phyloP scores from a whole-genome alignment of 2,329 filamentous ascomycete genomes.

The Colletotrichum melonis region DNA sequence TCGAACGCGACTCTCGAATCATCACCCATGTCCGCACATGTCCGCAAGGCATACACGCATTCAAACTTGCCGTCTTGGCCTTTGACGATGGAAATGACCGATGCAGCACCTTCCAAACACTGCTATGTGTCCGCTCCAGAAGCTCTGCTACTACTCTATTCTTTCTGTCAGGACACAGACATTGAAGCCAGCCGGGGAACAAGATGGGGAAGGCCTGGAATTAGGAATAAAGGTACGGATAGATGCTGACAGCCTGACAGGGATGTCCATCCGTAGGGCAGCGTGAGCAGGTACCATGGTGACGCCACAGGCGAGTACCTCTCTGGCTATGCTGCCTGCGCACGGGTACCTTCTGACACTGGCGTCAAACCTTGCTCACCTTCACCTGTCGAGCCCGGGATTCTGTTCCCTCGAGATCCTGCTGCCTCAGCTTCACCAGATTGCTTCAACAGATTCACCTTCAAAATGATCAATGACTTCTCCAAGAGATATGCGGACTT shows the following conservation, averaged over 20 bases:
- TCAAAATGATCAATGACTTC: background rate
- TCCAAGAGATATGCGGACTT: background rate
- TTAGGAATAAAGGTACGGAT: background rate
- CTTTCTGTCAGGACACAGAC: background rate
- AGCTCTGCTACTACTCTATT: too few species aligned
- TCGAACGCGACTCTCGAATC: constrained; percentile 13
- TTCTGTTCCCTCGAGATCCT: background rate
- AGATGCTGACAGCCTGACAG: constrained; percentile 9
- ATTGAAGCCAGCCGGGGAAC: background rate
- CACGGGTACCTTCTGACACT: constrained; percentile 35
- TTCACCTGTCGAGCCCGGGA: constrained; percentile 1
- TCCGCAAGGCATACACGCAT: constrained; percentile 11
- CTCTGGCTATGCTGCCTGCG: constrained; percentile 18
- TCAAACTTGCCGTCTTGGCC: constrained; percentile 12
- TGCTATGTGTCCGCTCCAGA: background rate
- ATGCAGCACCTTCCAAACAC: background rate
- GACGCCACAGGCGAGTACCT: constrained; percentile 17
- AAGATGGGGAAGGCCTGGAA: background rate
- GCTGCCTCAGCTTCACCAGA: background rate
- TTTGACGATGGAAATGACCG: constrained; percentile 22
- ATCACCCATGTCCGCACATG: constrained; percentile 24
- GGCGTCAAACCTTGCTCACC: constrained; percentile 26
- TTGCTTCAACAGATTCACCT: too few species aligned
- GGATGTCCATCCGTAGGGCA: constrained; percentile 19
- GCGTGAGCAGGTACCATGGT: background rate